Evolutionary conservation across 208 protist genomes (phyloP).

Genomic region (Wallacemonas sp.): DNA sequence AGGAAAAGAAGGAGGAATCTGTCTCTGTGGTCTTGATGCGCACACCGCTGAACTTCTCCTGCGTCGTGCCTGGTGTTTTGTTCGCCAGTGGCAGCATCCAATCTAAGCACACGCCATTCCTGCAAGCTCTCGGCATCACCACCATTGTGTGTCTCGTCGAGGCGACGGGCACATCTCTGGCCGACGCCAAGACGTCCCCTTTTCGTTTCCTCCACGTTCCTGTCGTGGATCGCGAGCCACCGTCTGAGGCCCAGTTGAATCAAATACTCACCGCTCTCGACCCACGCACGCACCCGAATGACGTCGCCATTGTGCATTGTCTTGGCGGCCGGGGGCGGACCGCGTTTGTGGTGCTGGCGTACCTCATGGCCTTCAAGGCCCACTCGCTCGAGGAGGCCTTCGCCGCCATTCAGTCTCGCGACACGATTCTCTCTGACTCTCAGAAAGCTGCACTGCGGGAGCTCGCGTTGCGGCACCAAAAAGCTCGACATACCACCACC

Average conservation of each 20-base stretch:
- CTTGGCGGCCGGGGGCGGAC: constrained; percentile 19
- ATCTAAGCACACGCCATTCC: constrained; percentile 11
- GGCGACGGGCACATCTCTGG: constrained; percentile 14
- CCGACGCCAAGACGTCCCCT: background rate
- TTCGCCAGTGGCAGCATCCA: constrained; percentile 19
- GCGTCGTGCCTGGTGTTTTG: background rate
- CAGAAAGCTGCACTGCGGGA: constrained; percentile 13
- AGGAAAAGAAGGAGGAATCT: too few relatives aligned
- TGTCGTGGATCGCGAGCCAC: constrained; percentile 13
- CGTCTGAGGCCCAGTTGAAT: constrained; percentile 7
- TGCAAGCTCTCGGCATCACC: constrained; percentile 7
- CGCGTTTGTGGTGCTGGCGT: constrained; percentile 15
- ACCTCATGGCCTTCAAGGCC: constrained; percentile 12
- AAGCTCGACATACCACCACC: background rate
- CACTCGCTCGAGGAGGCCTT: constrained; percentile 13
- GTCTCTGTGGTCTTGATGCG: constrained; percentile 5
- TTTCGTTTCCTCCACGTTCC: constrained; percentile 17
- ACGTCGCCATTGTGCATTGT: constrained; percentile 18
- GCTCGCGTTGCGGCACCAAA: background rate
- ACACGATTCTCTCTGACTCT: constrained; percentile 14
- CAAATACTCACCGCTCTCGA: constrained; percentile 14
- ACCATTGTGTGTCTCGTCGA: constrained; percentile 18
- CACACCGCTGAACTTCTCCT: constrained; percentile 16
- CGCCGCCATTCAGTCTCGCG: constrained; percentile 12
- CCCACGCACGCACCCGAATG: background rate